Evolutionary conservation across 257 asterid species (phyloP), one percentile per base, ranked within the genome.

Genomic region (Hygrophila difformis): DNA sequence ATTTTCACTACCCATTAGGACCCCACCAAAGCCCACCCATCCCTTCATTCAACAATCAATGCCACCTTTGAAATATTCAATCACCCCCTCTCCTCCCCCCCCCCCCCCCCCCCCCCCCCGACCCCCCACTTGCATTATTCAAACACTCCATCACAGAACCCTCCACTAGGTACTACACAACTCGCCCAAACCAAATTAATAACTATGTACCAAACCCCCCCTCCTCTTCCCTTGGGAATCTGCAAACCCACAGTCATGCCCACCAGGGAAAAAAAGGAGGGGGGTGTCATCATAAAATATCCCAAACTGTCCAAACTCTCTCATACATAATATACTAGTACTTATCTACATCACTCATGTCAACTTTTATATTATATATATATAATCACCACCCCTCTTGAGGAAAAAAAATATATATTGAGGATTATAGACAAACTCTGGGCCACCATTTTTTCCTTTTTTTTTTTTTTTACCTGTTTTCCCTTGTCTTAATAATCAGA

Each of bases 201-300:
- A 53, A 17, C 72, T 26, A 70, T 78, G 78, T 79, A 70, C 93
- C 74, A 72, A 65, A 67, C 1, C 8, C 31, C 31, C 31, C 1
- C 8, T 8, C 31, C 31, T 26, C 31, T 57, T 61, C 76, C 83
- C 79, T 72, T 49, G 95, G 98, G 96, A 91, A 91, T 82, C 79
- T 43, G 95, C 92, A 70, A 71, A 63, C 57, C 71, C 78, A 55
- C 73, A 39, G 66, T 73, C 36, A 42, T 57, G 53, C 72, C 55
- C 63, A 64, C 66, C 61, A 72, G 44, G 21, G 37, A 21, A 57
- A 42, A 44, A 68, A 49, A 53, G 50, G 55, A 49, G n/a, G n/a
- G n/a, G n/a, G n/a, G n/a, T n/a, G n/a, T n/a, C 41, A 31, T 34
- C 47, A 50, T 55, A 55, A 68, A 56, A 45, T 26, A 64, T 21